Evolutionary conservation across 2,329 filamentous ascomycete genomes (phyloP).

Genomic region (Hysterium pulicare): DNA sequence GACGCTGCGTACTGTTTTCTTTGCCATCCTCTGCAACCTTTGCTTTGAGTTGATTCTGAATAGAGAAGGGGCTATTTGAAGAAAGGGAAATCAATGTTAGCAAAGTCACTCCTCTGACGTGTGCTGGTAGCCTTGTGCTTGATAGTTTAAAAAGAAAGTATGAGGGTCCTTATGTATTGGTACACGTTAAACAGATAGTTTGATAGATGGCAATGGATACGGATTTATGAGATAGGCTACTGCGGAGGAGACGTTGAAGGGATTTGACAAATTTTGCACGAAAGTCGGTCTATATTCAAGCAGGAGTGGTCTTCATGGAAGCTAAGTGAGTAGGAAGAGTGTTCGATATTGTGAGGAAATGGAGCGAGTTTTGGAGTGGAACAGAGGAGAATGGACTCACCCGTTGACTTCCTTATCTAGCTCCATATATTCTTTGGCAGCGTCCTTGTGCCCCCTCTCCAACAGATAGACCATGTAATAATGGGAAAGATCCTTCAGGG

Average conservation of each 20-base stretch:
- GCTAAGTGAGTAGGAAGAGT: slow-evolving; percentile 33
- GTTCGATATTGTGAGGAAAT: slow-evolving; percentile 21
- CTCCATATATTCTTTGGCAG: slow-evolving; percentile 80
- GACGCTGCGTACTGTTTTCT: slow-evolving; percentile 32
- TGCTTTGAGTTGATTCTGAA: slow-evolving; percentile 38
- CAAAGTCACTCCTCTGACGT: slow-evolving; percentile 4
- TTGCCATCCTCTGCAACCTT: slow-evolving; percentile 37
- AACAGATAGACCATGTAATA: slow-evolving; percentile 81
- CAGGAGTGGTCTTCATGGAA: slow-evolving; percentile 11
- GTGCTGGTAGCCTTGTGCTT: too few species aligned
- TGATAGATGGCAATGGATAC: too few species aligned
- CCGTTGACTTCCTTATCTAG: slow-evolving; percentile 87
- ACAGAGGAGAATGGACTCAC: slow-evolving; percentile 33
- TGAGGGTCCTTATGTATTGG: too few species aligned
- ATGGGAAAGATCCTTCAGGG: slow-evolving; percentile 72
- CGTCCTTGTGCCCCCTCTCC: slow-evolving; percentile 74
- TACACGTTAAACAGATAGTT: too few species aligned
- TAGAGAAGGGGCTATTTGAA: slow-evolving; percentile 39
- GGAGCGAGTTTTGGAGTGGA: slow-evolving; percentile 20
- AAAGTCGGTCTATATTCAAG: too few species aligned
- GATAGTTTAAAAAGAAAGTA: too few species aligned
- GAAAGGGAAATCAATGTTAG: slow-evolving; percentile 5
- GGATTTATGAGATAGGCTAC: too few species aligned
- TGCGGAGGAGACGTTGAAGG: too few species aligned
- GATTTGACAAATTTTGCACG: too few species aligned